phyloP scores from a whole-genome alignment of 2,329 filamentous ascomycete species.

The Beauveria rudraprayagi region DNA sequence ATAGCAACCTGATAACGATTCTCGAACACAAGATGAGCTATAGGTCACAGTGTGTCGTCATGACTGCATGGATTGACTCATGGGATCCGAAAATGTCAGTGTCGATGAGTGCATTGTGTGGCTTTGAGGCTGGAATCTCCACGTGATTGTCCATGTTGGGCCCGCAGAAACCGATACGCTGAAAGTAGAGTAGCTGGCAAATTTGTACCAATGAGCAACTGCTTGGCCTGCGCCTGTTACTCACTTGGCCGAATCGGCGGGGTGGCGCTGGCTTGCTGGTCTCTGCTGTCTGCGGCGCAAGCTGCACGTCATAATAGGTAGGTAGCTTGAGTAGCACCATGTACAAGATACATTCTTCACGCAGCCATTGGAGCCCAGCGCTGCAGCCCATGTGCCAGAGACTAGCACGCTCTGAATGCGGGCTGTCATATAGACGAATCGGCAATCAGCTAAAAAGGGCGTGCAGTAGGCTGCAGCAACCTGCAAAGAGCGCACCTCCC shows the following conservation, averaged over 20 bases:
- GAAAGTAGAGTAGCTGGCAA: not conserved
- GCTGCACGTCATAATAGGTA: not conserved
- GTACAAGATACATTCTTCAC: not conserved
- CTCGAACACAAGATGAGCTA: not conserved
- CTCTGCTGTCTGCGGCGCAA: not conserved
- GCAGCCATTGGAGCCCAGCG: not conserved
- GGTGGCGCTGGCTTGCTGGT: not conserved
- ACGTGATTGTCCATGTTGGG: not conserved
- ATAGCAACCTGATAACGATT: not conserved
- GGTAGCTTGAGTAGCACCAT: not conserved
- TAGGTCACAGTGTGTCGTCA: not conserved
- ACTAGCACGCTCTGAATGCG: not conserved
- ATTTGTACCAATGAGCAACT: too few species aligned
- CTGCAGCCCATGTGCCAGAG: not conserved
- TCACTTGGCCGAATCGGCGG: not conserved
- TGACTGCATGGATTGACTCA: not conserved
- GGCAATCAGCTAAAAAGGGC: not conserved
- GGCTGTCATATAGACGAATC: not conserved
- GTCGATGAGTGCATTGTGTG: not conserved
- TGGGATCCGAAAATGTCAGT: not conserved
- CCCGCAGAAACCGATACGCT: not conserved
- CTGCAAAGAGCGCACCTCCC: not conserved
- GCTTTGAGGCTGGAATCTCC: constrained; percentile 1
- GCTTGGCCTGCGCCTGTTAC: not conserved
- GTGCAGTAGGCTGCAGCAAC: not conserved